Percentiles rank a stretch among this genome's conserved stretches.
phyloP scores from a whole-genome alignment of 306 rosid genomes.

The Prunus padus region DNA sequence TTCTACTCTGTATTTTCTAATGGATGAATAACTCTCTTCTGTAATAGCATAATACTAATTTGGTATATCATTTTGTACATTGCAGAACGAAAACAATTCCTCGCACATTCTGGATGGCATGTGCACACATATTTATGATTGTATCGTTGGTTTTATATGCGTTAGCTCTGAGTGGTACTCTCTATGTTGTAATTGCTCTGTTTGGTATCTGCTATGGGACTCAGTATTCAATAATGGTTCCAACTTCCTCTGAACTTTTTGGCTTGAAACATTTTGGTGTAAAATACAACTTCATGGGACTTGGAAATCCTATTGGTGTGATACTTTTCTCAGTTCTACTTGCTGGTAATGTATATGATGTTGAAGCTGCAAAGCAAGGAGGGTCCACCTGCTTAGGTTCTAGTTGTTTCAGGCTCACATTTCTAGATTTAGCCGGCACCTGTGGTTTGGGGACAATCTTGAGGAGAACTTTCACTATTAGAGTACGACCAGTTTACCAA shows the following conservation, averaged over 20 bases:
- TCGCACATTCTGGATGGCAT: conserved; percentile 71
- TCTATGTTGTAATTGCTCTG: conserved; percentile 67
- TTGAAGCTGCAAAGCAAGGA: conserved; percentile 82
- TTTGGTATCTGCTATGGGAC: conserved; percentile 65
- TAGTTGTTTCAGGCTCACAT: conserved; percentile 70
- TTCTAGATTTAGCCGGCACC: conserved; percentile 59
- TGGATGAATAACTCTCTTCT: background rate
- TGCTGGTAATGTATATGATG: conserved; percentile 60
- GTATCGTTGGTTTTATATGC: conserved; percentile 56
- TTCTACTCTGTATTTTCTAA: background rate
- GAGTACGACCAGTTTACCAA: conserved; percentile 72
- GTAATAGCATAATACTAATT: background rate
- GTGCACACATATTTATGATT: conserved; percentile 61
- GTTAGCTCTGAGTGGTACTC: conserved; percentile 46
- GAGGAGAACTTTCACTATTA: conserved; percentile 57
- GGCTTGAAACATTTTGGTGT: conserved; percentile 69
- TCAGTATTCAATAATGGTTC: conserved; percentile 53
- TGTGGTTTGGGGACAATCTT: conserved; percentile 68
- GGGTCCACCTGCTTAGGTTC: conserved; percentile 61
- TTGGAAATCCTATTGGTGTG: conserved; percentile 79
- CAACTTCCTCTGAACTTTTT: conserved; percentile 60
- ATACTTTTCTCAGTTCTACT: conserved; percentile 65
- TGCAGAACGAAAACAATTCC: conserved; percentile 59
- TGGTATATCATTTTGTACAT: conserved; percentile 19
- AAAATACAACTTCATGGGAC: conserved; percentile 50